Base-by-base conservation (phyloP, 139 green algal genomes). In the Tetradesmus lagerheimii region DNA sequence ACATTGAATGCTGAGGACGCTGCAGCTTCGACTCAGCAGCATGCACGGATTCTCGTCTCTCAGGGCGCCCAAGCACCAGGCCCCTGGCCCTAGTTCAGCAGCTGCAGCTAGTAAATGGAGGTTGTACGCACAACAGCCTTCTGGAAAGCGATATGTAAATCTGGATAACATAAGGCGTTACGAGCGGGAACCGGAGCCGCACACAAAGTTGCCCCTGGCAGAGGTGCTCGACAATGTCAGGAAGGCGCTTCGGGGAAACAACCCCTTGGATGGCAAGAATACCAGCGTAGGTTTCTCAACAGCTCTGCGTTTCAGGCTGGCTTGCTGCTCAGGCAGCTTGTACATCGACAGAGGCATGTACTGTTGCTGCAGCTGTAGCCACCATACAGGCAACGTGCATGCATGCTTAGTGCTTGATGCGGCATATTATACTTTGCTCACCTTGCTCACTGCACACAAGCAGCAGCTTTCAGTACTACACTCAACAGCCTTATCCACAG, bases 201-300 rank as follows among this genome's bases (percentile, higher is more conserved):
- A 66, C 27, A 18, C 23, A 27, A 15, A 9, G 53, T 9, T 45
- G 76, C 23, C 45, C 64, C 29, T 80, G 83, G 37, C n/a, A 37
- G 25, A 74, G 12, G 83, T 88, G 39, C 83, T 88, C 11, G 45
- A 34, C 3, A 62, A 64, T n/a, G 39, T 88, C 29, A 50, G 83
- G 64, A 12, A 34, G 2, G 64, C 64, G 25, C 34, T 88, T 15
- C 83, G 64, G 6, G 83, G 83, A 12, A 66, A 31, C 25, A 80
- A 64, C 23, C 83, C 64, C 8, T 31, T 88, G 64, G 62, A 80
- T 29, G 35, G 15, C 83, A 88, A 39, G 1, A 80, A 80, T 38
- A 74, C 37, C 14, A 53, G 27, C 76, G 76, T 45, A 27, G 34
- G 76, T 29, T 0, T 0, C 20, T 12, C 1, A 27, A 47, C 76